Percentiles rank a stretch among this genome's conserved stretches.
Evolutionary conservation across 768 basidiomycete species (phyloP).

Genomic region (Hericium rajendrae): DNA sequence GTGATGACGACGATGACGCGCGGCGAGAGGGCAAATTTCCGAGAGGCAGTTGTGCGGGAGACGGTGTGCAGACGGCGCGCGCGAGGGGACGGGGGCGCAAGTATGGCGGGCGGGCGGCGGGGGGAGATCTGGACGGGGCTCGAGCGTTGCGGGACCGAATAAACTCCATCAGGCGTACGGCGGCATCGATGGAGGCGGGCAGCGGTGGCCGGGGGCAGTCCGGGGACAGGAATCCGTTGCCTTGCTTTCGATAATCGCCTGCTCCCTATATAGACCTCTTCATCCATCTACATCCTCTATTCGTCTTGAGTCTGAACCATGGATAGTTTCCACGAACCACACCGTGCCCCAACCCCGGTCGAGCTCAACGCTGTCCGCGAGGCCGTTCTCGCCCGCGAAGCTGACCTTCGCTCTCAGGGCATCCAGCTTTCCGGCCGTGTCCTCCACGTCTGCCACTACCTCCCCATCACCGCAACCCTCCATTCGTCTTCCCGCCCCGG

Average conservation of each 20-base stretch:
- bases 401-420: slow-evolving; percentile 56
- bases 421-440: slow-evolving; percentile 78
- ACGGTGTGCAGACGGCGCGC: background rate
- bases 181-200: background rate
- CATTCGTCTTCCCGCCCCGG: slow-evolving; percentile 27
- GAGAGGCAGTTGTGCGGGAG: background rate
- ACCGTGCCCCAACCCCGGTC: slow-evolving; percentile 31
- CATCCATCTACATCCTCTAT: background rate
- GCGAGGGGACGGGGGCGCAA: background rate
- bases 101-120: background rate
- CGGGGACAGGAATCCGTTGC: background rate
- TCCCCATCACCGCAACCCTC: slow-evolving; percentile 68
- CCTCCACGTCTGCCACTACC: slow-evolving; percentile 86
- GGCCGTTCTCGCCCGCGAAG: slow-evolving; percentile 65
- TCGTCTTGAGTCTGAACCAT: slow-evolving; percentile 23
- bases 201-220: background rate
- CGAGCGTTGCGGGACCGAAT: background rate
- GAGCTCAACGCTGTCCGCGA: slow-evolving; percentile 65
- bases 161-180: background rate
- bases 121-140: background rate
- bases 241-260: background rate
- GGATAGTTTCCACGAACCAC: slow-evolving; percentile 67
- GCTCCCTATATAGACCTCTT: background rate
- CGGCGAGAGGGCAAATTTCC: background rate
- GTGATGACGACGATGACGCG: background rate